Conservation (phyloP, 441 rosid species). For the Pelargonium exstipulatum region DNA sequence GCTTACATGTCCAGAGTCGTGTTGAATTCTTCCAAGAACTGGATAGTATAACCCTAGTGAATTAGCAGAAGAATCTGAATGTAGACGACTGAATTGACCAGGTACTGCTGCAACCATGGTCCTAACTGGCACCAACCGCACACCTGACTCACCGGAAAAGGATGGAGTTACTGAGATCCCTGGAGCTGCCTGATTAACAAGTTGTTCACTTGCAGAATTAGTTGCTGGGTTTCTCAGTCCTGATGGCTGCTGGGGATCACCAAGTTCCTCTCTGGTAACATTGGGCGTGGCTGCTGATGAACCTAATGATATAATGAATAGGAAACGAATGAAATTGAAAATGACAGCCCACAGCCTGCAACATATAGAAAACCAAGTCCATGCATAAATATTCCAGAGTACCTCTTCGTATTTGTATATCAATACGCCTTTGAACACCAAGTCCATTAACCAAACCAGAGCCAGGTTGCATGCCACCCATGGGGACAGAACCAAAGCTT, state of each 20-base stretch:
- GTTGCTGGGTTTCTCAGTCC: conserved; percentile 34
- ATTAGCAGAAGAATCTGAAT: conserved; percentile 50
- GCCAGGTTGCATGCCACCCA: conserved; percentile 45
- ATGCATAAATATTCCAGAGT: conserved; percentile 9
- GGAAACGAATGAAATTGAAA: neutral
- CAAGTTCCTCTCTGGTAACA: conserved; percentile 36
- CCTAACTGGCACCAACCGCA: conserved; percentile 58
- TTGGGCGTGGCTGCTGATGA: conserved; percentile 35
- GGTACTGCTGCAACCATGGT: conserved; percentile 64
- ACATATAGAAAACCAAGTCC: neutral
- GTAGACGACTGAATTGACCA: conserved; percentile 38
- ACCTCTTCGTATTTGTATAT: conserved; percentile 79
- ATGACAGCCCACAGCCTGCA: neutral
- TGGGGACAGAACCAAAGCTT: conserved; percentile 43
- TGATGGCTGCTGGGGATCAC: conserved; percentile 34
- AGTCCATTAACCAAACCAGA: conserved; percentile 44
- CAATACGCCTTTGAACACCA: conserved; percentile 63
- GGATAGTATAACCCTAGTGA: conserved; percentile 46
- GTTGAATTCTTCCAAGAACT: conserved; percentile 49
- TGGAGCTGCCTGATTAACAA: conserved; percentile 31
- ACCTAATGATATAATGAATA: conserved; percentile 27
- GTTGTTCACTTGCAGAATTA: conserved; percentile 34
- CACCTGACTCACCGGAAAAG: conserved; percentile 51
- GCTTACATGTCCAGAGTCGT: conserved; percentile 36
- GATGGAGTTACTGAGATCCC: conserved; percentile 38